These are phyloP conservation scores for Melanogaster broomeanus DNA, from an alignment of 768 basidiomycete species.

Conservation along the genomic window DNA sequence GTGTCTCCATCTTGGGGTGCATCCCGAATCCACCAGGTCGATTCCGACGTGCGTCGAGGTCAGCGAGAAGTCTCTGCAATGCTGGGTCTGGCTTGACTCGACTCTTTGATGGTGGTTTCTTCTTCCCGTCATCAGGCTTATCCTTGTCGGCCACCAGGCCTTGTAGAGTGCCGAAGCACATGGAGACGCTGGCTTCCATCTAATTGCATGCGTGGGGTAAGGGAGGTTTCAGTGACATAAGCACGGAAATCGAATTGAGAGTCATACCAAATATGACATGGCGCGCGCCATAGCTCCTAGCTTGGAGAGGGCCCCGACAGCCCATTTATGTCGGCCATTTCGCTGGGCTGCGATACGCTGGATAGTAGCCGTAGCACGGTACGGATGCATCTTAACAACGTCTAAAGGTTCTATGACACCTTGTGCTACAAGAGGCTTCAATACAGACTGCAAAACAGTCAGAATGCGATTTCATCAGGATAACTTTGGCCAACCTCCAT, in stretches of 20 bases:
- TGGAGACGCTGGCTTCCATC: constrained; percentile 81
- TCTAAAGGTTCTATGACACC: constrained; percentile 55
- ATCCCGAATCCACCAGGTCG: constrained; percentile 49
- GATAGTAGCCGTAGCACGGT: constrained; percentile 48
- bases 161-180: constrained; percentile 71
- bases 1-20: constrained; percentile 93
- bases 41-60: constrained; percentile 60
- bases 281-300: constrained; percentile 69
- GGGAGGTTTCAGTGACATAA: not conserved
- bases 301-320: constrained; percentile 50
- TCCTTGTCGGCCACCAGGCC: constrained; percentile 47
- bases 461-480: constrained; percentile 1
- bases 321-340: constrained; percentile 43
- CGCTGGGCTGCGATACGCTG: constrained; percentile 39
- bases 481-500: constrained; percentile 62
- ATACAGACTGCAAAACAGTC: constrained; percentile 26
- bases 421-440: constrained; percentile 35
- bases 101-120: constrained; percentile 42
- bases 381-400: constrained; percentile 68
- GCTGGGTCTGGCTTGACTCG: constrained; percentile 49
- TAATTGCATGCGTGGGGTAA: constrained; percentile 27
- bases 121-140: constrained; percentile 32
- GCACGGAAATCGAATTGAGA: not conserved
- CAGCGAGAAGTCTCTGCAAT: constrained; percentile 66
- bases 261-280: constrained; percentile 83